Conservation (phyloP, 306 rosid species). For the Senna tora region DNA sequence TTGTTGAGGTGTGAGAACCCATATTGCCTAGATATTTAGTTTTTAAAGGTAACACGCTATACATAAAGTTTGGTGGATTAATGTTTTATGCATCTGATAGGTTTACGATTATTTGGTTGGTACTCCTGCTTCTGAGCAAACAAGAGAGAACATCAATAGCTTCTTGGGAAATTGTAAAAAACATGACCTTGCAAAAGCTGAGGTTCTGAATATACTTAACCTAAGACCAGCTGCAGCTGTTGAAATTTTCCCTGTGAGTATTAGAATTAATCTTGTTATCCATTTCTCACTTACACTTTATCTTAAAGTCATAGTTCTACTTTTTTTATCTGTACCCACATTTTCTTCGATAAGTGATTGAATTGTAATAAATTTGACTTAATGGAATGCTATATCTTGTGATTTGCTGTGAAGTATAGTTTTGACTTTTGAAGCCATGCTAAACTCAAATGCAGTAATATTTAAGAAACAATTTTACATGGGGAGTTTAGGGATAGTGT, state of each 20-base stretch:
- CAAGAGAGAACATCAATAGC: conserved; percentile 54
- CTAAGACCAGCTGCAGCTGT: conserved; percentile 55
- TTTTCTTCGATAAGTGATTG: neutral
- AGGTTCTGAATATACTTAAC: conserved; percentile 74
- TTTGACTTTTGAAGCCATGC: conserved; percentile 10
- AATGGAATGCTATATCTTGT: neutral
- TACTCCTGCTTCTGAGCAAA: conserved; percentile 60
- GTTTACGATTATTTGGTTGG: conserved; percentile 71
- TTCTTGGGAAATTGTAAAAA: conserved; percentile 53
- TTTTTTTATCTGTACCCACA: neutral
- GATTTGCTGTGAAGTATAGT: conserved; percentile 4
- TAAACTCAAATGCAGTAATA: neutral
- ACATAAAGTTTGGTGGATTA: neutral
- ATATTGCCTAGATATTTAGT: neutral
- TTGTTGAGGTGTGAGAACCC: neutral
- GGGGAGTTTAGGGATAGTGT: neutral
- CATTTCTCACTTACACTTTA: neutral
- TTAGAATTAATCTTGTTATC: neutral
- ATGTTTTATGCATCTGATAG: conserved; percentile 38
- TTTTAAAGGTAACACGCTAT: neutral
- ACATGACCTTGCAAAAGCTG: conserved; percentile 71
- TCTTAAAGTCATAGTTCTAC: conserved; percentile 16
- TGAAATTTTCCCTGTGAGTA: conserved; percentile 56
- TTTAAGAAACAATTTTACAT: too few species aligned
- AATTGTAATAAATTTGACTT: neutral